Evolutionary conservation across 116 monocot genomes (phyloP), one percentile per base, ranked within the genome.

Genomic region (Zostera marina): DNA sequence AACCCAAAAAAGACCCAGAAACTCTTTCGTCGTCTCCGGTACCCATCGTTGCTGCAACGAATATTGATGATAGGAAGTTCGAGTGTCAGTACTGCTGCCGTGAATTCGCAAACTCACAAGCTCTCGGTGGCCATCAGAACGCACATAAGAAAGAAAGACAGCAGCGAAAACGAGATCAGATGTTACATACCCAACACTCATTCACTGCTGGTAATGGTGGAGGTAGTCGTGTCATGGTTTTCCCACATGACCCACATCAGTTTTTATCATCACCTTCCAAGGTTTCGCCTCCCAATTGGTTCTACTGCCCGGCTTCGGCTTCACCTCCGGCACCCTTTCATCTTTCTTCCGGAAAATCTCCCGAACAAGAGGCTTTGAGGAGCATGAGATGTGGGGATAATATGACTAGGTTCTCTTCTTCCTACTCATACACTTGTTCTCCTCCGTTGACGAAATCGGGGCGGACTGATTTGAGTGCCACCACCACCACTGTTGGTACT

Each of bases 31-130:
- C 54, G 1, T 63, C 72, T 1, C 63, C 11, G 13, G 53, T 15
- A 72, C 32, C 45, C 9, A 76, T 71, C 52, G 66, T 52, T 7
- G 17, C 47, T 44, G 17, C 41, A 56, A 11, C 60, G 14, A 13
- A 47, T 12, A 73, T 44, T 14, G 88, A 80, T 44, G 72, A 54
- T 2, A 52, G 82, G 8, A 85, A 71, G 77, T 91, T 75, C 77
- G 91, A 91, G 82, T 91, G 91, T 72, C 91, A 91, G 71, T 91
- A 86, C 71, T 91, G 91, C 80, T 77, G 54, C 82, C 72, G 91
- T 11, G 91, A 91, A 65, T 91, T 91, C 58, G 86, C 82, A 41
- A 91, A 91, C 73, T 91, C 91, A 0, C 91, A 91, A 65, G 91
- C 91, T 2, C 69, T 91, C 22, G 91, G 91, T 47, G 91, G 91